Base-by-base conservation (phyloP, 225 moss, liverwort and hornwort genomes). In the Lunularia cruciata region DNA sequence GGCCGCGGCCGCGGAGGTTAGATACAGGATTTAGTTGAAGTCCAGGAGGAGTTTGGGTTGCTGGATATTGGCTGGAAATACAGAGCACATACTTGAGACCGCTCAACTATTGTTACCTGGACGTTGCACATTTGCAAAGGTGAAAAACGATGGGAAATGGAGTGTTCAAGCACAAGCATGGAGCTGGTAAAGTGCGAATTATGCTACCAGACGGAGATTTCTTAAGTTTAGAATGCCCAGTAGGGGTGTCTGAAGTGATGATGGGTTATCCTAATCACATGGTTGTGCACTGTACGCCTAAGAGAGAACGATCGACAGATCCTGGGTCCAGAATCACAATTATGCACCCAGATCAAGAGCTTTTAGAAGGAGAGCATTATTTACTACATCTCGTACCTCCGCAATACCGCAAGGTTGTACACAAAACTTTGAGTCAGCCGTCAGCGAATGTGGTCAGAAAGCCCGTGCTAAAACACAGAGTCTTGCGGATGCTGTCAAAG, bases 291-390 rank as follows among this genome's bases (percentile, higher is more conserved):
- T 67, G 66, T 23, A 2, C 22, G 31, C 27, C 66, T 9, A 32
- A 16, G 22, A 8, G 3, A 8, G 33, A n/a, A 7, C 20, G 23
- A 20, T 39, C 60, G 4, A 9, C 7, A 38, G 45, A 65, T 19
- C 0, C 61, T 8, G 30, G 66, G 23, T 67, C 66, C 32, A 67
- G 20, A 18, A 67, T 67, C 20, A 67, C 66, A 12, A 67, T 67
- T 25, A 67, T 67, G 66, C 66, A 67, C 15, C 66, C 66, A 1
- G 49, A 67, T 51, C 66, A 67, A 25, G 49, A 48, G 47, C 66
- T 67, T 18, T 4, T 46, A 25, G 6, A 31, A 4, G 66, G 51
- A 20, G 48, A 67, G 15, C 48, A 67, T 33, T 67, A 67, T 45
- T 46, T 67, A 4, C 31, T 67, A 10, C 66, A 67, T 36, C 51